phyloP scores from a whole-genome alignment of 1,284 basidiomycete species.

The Fistulinella cinereoalba region DNA sequence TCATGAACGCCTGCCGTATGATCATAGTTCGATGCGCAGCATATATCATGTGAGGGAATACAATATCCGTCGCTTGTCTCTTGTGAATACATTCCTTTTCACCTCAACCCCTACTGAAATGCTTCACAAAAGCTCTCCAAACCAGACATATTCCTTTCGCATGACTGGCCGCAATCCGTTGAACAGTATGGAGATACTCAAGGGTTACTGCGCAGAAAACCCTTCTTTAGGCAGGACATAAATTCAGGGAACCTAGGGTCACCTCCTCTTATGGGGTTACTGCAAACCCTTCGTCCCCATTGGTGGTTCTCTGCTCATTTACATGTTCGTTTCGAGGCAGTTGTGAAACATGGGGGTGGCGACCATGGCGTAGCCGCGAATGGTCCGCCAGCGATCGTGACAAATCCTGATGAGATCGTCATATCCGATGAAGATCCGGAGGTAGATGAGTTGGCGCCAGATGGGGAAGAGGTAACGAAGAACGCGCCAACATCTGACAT shows the following conservation, averaged over 20 bases:
- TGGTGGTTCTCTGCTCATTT: slow-evolving; percentile 98
- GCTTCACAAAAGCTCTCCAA: slow-evolving; percentile 49
- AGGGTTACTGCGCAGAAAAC: slow-evolving; percentile 72
- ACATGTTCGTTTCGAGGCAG: slow-evolving; percentile 81
- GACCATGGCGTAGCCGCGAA: slow-evolving; percentile 2
- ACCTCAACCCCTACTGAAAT: slow-evolving; percentile 2
- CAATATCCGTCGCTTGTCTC: slow-evolving; percentile 76
- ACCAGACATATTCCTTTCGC: slow-evolving; percentile 83
- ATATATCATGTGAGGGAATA: slow-evolving; percentile 92
- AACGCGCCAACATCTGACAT: slow-evolving; percentile 34
- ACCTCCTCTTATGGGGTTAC: slow-evolving; percentile 81
- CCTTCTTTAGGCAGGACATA: slow-evolving; percentile 80
- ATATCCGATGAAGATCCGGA: slow-evolving; percentile 53
- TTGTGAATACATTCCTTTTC: slow-evolving; percentile 48
- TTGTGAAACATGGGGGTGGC: slow-evolving; percentile 37
- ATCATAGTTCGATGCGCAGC: slow-evolving; percentile 69
- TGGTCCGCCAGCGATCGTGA: background rate
- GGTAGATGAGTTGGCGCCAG: slow-evolving; percentile 36
- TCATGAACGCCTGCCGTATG: slow-evolving; percentile 70
- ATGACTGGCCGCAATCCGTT: slow-evolving; percentile 94
- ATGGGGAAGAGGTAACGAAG: slow-evolving; percentile 52
- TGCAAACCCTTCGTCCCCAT: slow-evolving; percentile 73
- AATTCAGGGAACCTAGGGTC: slow-evolving; percentile 77
- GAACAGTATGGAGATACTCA: slow-evolving; percentile 76
- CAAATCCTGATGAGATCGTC: slow-evolving; percentile 66